Evolutionary conservation across 2,329 filamentous ascomycete genomes (phyloP), one percentile per base, ranked within the genome.

Genomic region (Fusarium subglutinans): DNA sequence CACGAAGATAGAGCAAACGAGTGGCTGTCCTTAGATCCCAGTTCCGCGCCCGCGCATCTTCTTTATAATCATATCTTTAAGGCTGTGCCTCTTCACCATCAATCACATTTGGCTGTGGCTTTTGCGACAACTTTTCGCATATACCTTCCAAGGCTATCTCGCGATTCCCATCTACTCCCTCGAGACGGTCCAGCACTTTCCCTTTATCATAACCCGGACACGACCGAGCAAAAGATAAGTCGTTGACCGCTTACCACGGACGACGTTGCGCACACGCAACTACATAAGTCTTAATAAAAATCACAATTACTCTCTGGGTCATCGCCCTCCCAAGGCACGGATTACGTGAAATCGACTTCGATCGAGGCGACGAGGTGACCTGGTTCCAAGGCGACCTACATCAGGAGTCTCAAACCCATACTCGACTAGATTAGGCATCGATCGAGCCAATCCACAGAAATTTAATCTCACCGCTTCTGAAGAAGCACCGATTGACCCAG

Each of bases 351-450:
- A 33, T 44, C 66, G 53, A 37, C 35, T 59, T 35, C 47, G 26
- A 40, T 18, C 24, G 26, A 71, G 64, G 60, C 58, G 66, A 65
- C 66, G 28, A 73, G 66, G 62, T 62, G 45, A 48, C 58, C 43
- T 50, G 30, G 37, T 48, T 28, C 47, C 33, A 69, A 74, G 63
- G 59, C 55, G 47, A 45, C 53, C 57, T 33, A 61, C 41, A 63
- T 33, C 65, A 26, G 54, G 56, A 76, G 50, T 68, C 66, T 66
- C 61, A 56, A 69, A 56, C 63, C 55, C 61, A 54, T 48, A 66
- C 71, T 69, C 69, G 40, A 58, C 50, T 47, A 66, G 56, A 76
- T 67, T 58, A 73, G 69, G 73, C 73, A 75, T 66, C 64, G 75
- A 74, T n/a, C 74, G 37, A 37, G 56, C 38, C 63, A 66, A 66